Base-by-base conservation (phyloP, 108 stramenopile species). In the Licmophora abbreviata region DNA sequence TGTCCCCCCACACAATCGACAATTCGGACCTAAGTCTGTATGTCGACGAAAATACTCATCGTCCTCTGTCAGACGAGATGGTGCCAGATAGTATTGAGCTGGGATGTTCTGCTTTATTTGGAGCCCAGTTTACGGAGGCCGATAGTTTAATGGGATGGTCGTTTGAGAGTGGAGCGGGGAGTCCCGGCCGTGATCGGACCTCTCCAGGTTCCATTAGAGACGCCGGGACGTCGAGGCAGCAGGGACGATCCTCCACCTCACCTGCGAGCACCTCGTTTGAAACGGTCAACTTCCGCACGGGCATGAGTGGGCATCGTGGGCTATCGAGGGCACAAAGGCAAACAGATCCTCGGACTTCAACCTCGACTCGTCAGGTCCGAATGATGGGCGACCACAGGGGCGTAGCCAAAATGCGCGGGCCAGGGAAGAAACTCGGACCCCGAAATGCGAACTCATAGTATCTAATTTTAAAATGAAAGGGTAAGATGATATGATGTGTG, bases 231-330 rank as follows among this genome's bases (percentile, higher is more conserved):
- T 21, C 12, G 7, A 21, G 9, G 15, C 43, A 17, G 43, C 9
- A 18, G 4, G 48, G n/a, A 2, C 48, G 25, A 3, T 15, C 18
- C 2, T 2, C 28, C 2, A n/a, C 22, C 29, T n/a, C n/a, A n/a
- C 25, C 21, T 27, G 25, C 23, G 4, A 50, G 57, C 49, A 59
- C 55, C 32, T 37, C 47, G 20, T 68, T 59, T 32, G 68, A 61
- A 45, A 20, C 46, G 11, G 61, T 54, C 24, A 64, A 79, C 43
- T 79, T 74, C 51, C 60, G 77, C 46, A 74, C 68, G 15, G 77
- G 77, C 0, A 54, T 69, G 55, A 69, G 67, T 47, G 73, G 73
- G 0, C 77, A 79, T 43, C 36, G 31, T 67, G 69, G 10, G 31
- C 68, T 10, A 48, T 29, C 20, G 11, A 43, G 4, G 20, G 62